phyloP scores from a whole-genome alignment of 371 early-diverging fungal genomes.

The Rhizopus sp. region DNA sequence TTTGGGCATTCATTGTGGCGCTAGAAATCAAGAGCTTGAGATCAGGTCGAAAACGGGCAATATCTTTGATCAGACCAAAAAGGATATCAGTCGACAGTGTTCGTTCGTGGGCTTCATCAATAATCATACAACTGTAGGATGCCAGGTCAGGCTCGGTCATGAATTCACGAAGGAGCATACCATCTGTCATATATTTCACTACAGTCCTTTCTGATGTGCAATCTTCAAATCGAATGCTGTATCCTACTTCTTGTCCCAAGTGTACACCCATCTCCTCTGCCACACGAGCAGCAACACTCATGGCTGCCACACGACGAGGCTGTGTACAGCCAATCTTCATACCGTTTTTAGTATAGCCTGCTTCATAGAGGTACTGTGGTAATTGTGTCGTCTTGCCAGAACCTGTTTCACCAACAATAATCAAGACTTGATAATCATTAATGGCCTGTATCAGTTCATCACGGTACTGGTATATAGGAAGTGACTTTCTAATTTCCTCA shows the following conservation, averaged over 20 bases:
- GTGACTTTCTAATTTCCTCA: conserved; percentile 85
- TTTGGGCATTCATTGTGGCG: conserved; percentile 98
- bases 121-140: conserved; percentile 91
- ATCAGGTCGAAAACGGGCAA: conserved; percentile 91
- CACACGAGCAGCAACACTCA: conserved; percentile 97
- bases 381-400: conserved; percentile 99
- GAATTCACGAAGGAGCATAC: conserved; percentile 98
- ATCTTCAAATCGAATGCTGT: conserved; percentile 98
- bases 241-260: conserved; percentile 95
- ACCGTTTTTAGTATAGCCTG: conserved; percentile 85
- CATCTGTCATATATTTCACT: conserved; percentile 99
- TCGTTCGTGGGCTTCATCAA: conserved; percentile 99
- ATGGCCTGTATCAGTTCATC: conserved; percentile 83
- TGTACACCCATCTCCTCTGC: conserved; percentile 95
- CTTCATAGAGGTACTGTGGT: conserved; percentile 97
- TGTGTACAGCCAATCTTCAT: conserved; percentile 98
- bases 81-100: conserved; percentile 98
- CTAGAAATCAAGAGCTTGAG: conserved; percentile 97
- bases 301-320: conserved; percentile 99
- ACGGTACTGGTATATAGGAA: conserved; percentile 90
- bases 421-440: conserved; percentile 81
- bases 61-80: conserved; percentile 97
- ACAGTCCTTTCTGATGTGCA: conserved; percentile 94
- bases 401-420: conserved; percentile 98
- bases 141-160: conserved; percentile 96